Base-by-base conservation (phyloP, 148 eudicot species). In the Dysphania ambrosioides region DNA sequence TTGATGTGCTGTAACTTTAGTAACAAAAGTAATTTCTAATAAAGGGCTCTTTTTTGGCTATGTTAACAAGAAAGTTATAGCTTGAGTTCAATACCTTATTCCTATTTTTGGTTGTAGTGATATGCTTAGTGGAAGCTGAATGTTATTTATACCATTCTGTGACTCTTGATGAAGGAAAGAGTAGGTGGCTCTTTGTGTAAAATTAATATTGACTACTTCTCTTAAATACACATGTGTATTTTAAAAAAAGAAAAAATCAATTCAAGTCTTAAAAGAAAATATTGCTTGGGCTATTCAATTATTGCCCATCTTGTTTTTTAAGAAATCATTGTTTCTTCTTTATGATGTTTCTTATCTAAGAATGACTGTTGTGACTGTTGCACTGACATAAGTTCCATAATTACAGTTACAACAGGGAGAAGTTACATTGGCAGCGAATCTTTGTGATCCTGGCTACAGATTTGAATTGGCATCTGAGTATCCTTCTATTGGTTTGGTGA, bases 401-500 rank as follows among this genome's bases (percentile, higher is more conserved):
- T 72, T 75, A 57, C 78, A 95, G 98, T 91, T 88, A 47, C 90
- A 80, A 75, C 87, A 87, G 77, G 98, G 98, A 82, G 87, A 88
- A 85, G 79, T 95, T 72, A 58, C 92, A 62, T 60, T 95, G 88
- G 85, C 79, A 74, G 90, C 98, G 61, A 89, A 90, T 86, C 92
- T 95, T 83, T 87, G 91, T 71, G 87, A 87, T 81, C 88, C 97
- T 26, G 88, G 86, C 74, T 92, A 86, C 83, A 85, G 86, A 80
- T 44, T 92, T 75, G 87, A 92, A 80, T 64, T 92, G 75, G 78
- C 90, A 34, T 85, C 98, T 75, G 79, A 85, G 77, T 80, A 90
- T 84, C 98, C 98, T 44, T 82, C 89, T 62, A 74, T 85, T 84
- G 93, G 96, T 80, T 71, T 88, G 93, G 98, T 95, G 82, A 94